Conservation (phyloP, 257 asterid species). For the Parsonsia alboflavescens region DNA sequence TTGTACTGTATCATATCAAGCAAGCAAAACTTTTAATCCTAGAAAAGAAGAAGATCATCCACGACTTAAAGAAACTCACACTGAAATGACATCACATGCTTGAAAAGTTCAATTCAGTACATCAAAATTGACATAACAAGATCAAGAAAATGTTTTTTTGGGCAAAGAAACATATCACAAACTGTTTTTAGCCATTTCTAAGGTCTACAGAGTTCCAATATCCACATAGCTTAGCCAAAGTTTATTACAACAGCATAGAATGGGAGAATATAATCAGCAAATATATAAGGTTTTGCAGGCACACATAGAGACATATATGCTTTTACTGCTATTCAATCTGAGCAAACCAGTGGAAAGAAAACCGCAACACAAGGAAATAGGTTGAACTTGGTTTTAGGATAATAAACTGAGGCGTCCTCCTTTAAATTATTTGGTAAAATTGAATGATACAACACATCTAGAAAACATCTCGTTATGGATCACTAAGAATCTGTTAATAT, state of each 20-base stretch:
- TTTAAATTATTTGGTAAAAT: neutral
- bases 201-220: neutral
- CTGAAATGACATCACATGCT: neutral
- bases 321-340: neutral
- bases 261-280: neutral
- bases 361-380: neutral
- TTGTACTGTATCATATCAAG: slow-evolving; percentile 41
- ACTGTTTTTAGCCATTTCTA: neutral
- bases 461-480: neutral
- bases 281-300: neutral
- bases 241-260: neutral
- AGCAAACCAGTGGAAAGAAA: neutral
- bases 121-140: neutral
- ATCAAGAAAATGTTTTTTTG: neutral
- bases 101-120: neutral
- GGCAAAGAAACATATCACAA: neutral
- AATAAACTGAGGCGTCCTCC: neutral
- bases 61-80: neutral
- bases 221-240: neutral
- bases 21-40: neutral
- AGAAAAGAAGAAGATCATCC: neutral
- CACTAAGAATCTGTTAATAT: neutral
- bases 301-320: neutral
- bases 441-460: neutral
- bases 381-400: neutral